These are phyloP conservation scores for Camptophora hylomeconis DNA, from an alignment of 2,329 filamentous ascomycete genomes.

Conservation along the genomic window DNA sequence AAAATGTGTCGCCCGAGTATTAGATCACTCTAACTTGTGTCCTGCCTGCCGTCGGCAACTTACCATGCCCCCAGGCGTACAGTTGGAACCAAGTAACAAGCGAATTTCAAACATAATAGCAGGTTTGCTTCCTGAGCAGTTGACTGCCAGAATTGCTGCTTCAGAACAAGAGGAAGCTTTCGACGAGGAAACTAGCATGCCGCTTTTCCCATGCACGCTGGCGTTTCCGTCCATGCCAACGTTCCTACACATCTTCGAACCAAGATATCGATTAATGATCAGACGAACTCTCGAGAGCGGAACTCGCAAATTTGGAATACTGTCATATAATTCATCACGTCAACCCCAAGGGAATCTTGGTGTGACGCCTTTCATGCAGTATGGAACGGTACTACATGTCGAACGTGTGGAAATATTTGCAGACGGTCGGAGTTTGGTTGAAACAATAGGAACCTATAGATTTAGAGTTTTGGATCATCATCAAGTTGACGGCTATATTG, in stretches of 20 bases:
- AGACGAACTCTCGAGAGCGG: slow-evolving; percentile 57
- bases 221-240: slow-evolving; percentile 74
- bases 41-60: slow-evolving; percentile 65
- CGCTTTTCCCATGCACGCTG: slow-evolving; percentile 71
- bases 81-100: slow-evolving; percentile 45
- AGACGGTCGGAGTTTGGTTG: slow-evolving; percentile 70
- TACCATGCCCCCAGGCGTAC: slow-evolving; percentile 36
- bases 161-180: slow-evolving; percentile 44
- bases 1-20: slow-evolving; percentile 59
- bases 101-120: slow-evolving; percentile 51
- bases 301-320: slow-evolving; percentile 71
- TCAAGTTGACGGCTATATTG: slow-evolving; percentile 60
- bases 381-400: slow-evolving; percentile 69
- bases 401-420: slow-evolving; percentile 58
- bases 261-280: slow-evolving; percentile 84
- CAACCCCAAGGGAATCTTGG: slow-evolving; percentile 41
- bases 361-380: slow-evolving; percentile 49
- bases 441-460: slow-evolving; percentile 62
- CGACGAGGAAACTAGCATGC: slow-evolving; percentile 46
- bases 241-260: slow-evolving; percentile 83
- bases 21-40: slow-evolving; percentile 67
- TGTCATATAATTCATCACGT: slow-evolving; percentile 51
- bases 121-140: slow-evolving; percentile 57
- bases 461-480: slow-evolving; percentile 58
- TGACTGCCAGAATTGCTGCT: slow-evolving; percentile 41